These are phyloP conservation scores for Claviceps sp. DNA, from an alignment of 2,329 filamentous ascomycete species.

Conservation along the genomic window DNA sequence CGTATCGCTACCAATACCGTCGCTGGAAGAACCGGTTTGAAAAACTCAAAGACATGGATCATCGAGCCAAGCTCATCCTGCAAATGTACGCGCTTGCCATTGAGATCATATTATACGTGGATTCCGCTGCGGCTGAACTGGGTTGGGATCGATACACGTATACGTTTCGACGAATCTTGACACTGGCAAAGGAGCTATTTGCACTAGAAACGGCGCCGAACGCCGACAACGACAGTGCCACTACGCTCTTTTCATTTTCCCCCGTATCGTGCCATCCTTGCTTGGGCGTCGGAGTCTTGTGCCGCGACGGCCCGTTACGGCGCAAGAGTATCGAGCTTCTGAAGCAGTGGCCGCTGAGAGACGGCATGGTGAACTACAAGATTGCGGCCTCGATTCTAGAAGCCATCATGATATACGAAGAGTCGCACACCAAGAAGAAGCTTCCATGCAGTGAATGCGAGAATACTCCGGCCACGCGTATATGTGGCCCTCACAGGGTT, in stretches of 20 bases:
- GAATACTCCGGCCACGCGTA: not conserved
- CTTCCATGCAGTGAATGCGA: not conserved
- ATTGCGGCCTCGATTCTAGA: not conserved
- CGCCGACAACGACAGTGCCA: not conserved
- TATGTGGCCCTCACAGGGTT: not conserved
- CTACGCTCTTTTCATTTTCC: constrained; percentile 1
- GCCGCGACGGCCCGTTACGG: not conserved
- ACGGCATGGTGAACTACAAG: constrained; percentile 4
- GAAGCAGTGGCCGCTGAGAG: constrained; percentile 1
- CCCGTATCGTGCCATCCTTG: constrained; percentile 1
- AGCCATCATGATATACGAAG: constrained; percentile 1
- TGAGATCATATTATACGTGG: not conserved
- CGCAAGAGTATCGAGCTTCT: constrained; percentile 1
- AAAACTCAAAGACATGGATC: constrained; percentile 1
- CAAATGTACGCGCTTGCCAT: constrained; percentile 2
- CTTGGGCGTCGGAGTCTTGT: constrained; percentile 1
- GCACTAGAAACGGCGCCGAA: not conserved
- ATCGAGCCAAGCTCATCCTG: constrained; percentile 1
- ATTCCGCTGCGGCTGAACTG: not conserved
- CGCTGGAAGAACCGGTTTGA: constrained; percentile 5
- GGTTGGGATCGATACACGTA: constrained; percentile 4
- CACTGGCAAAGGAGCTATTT: not conserved
- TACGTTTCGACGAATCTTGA: not conserved
- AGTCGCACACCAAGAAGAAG: not conserved
- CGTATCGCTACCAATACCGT: constrained; percentile 2